These are phyloP conservation scores for Alternaria sp. DNA, from an alignment of 2,329 filamentous ascomycete species.

Conservation along the genomic window DNA sequence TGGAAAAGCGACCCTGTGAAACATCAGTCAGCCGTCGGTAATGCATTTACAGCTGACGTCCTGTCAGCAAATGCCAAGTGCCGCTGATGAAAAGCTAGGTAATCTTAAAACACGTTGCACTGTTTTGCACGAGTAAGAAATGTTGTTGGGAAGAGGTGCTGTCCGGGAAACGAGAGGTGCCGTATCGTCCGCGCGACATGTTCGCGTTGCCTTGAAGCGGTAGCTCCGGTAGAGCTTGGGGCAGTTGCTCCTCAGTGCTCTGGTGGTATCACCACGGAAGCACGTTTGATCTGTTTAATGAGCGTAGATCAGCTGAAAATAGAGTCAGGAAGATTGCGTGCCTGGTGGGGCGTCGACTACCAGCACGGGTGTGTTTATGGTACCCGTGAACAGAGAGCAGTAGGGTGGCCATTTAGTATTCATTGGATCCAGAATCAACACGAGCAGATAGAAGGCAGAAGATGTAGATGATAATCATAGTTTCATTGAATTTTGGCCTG, in stretches of 20 bases:
- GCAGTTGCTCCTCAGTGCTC: constrained; percentile 7
- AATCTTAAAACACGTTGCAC: background rate
- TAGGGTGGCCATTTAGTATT: background rate
- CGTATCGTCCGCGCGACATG: constrained; percentile 10
- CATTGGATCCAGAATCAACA: background rate
- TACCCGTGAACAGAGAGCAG: background rate
- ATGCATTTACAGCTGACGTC: background rate
- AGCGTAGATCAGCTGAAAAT: constrained; percentile 3
- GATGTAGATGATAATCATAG: constrained; percentile 14
- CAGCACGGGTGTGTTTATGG: background rate
- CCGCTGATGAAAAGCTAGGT: background rate
- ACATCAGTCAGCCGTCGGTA: background rate
- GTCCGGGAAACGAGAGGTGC: constrained; percentile 6
- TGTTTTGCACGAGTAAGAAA: background rate
- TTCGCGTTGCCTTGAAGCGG: constrained; percentile 21
- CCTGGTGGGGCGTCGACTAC: background rate
- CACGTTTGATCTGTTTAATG: constrained; percentile 8
- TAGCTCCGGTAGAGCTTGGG: constrained; percentile 11
- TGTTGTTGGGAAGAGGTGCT: constrained; percentile 1
- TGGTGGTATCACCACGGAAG: background rate
- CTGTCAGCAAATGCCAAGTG: background rate
- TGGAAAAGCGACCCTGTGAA: background rate
- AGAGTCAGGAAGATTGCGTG: constrained; percentile 6
- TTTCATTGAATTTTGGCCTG: constrained; percentile 40
- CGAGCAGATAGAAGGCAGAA: background rate